phyloP scores from a whole-genome alignment of 2,329 filamentous ascomycete species.

The Cordyceps militaris region DNA sequence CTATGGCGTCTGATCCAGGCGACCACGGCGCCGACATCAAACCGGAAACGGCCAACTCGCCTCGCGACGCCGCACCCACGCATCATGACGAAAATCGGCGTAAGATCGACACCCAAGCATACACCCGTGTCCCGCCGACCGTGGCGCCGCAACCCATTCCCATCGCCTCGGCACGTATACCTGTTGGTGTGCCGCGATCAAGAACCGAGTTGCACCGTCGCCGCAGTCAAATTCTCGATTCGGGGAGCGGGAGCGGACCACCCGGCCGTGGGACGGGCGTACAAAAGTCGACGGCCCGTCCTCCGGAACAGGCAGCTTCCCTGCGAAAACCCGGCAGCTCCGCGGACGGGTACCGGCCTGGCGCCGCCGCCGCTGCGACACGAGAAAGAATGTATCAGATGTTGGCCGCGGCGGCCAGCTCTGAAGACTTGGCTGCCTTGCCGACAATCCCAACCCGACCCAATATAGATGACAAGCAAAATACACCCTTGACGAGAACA shows the following conservation, averaged over 20 bases:
- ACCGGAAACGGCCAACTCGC: not conserved
- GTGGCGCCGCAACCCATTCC: not conserved
- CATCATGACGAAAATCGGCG: not conserved
- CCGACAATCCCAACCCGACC: not conserved
- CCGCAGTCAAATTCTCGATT: not conserved
- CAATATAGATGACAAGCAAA: not conserved
- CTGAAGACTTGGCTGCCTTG: not conserved
- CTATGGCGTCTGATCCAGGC: slow-evolving; percentile 1
- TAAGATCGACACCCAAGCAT: not conserved
- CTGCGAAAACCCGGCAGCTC: not conserved
- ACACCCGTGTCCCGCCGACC: not conserved
- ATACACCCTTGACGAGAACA: not conserved
- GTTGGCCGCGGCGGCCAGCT: not conserved
- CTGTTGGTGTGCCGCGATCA: not conserved
- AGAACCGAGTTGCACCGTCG: not conserved
- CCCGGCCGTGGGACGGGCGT: not conserved
- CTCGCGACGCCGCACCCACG: not conserved
- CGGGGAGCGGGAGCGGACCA: not conserved
- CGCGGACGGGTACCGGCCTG: not conserved
- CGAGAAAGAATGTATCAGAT: not conserved
- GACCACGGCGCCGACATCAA: not conserved
- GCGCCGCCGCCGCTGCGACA: not conserved
- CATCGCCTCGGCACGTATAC: not conserved
- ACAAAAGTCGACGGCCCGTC: not conserved
- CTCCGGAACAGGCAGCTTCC: not conserved